Percentiles rank a stretch among this genome's conserved stretches.
These are phyloP conservation scores for Asclepias syriaca DNA, from an alignment of 257 asterid species.

Conservation along the genomic window DNA sequence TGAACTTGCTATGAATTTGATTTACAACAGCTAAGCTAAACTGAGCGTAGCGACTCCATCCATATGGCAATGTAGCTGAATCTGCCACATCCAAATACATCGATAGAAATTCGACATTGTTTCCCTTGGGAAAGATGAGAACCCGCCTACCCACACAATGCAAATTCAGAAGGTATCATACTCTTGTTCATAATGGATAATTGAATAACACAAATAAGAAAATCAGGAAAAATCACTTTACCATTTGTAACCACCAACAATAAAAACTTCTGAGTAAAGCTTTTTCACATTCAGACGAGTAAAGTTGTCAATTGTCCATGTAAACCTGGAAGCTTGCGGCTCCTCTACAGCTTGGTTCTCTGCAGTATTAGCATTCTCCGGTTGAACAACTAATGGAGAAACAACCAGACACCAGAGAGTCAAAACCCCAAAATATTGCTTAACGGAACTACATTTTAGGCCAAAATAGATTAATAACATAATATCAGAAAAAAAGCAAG, in stretches of 20 bases:
- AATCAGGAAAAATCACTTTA: conserved; percentile 17
- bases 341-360: conserved; percentile 83
- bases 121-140: conserved; percentile 90
- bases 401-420: conserved; percentile 3
- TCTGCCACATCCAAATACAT: conserved; percentile 95
- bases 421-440: neutral
- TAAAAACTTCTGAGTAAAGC: conserved; percentile 75
- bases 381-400: conserved; percentile 38
- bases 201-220: neutral
- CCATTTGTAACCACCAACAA: conserved; percentile 88
- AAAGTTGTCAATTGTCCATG: conserved; percentile 80
- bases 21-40: conserved; percentile 87
- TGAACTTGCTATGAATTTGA: conserved; percentile 58
- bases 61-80: conserved; percentile 67
- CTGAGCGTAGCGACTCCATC: conserved; percentile 92
- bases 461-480: neutral
- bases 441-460: neutral
- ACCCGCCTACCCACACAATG: conserved; percentile 72
- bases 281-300: conserved; percentile 66
- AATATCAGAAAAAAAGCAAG: neutral
- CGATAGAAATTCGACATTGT: conserved; percentile 80
- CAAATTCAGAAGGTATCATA: conserved; percentile 12
- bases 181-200: conserved; percentile 9
- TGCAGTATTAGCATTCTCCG: conserved; percentile 61
- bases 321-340: conserved; percentile 80